Evolutionary conservation across 2,329 filamentous ascomycete genomes (phyloP).

Genomic region (Plectosphaerella plurivora): DNA sequence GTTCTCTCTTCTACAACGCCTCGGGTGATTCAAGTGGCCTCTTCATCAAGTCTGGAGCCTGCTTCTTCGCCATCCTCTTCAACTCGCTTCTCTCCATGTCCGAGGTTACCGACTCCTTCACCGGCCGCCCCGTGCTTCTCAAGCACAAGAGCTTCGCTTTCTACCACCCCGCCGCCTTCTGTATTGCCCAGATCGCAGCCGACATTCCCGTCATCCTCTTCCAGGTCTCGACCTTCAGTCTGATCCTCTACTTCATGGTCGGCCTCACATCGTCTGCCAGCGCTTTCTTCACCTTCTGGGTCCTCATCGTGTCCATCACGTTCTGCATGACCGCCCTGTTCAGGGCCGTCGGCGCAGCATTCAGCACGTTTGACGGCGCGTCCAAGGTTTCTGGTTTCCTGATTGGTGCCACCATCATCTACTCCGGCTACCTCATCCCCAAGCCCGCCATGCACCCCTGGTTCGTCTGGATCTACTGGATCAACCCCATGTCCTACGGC

Average conservation of each 20-base stretch:
- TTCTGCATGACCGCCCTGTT: conserved; percentile 58
- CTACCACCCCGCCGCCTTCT: conserved; percentile 54
- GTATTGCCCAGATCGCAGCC: conserved; percentile 51
- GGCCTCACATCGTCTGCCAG: conserved; percentile 45
- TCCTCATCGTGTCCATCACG: conserved; percentile 43
- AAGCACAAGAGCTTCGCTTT: conserved; percentile 56
- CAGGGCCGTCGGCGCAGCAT: conserved; percentile 49
- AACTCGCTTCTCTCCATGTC: conserved; percentile 60
- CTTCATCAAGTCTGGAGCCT: conserved; percentile 58
- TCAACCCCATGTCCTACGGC: conserved; percentile 64
- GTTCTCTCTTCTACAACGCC: conserved; percentile 65
- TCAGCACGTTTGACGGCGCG: conserved; percentile 52
- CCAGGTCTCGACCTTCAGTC: conserved; percentile 52
- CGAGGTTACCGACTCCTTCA: conserved; percentile 61
- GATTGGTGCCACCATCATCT: conserved; percentile 51
- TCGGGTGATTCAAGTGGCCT: conserved; percentile 53
- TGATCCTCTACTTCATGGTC: conserved; percentile 62
- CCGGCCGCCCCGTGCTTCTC: conserved; percentile 51
- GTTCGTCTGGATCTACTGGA: conserved; percentile 61
- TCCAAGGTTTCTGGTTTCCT: conserved; percentile 50
- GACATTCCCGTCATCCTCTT: conserved; percentile 53
- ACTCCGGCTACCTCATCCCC: conserved; percentile 60
- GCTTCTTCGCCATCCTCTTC: conserved; percentile 62
- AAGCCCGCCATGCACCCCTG: conserved; percentile 59
- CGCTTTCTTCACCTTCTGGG: conserved; percentile 60